Conservation (phyloP, 2,329 filamentous ascomycete genomes). For the Ophiognomonia clavigignenti-juglandacearum region DNA sequence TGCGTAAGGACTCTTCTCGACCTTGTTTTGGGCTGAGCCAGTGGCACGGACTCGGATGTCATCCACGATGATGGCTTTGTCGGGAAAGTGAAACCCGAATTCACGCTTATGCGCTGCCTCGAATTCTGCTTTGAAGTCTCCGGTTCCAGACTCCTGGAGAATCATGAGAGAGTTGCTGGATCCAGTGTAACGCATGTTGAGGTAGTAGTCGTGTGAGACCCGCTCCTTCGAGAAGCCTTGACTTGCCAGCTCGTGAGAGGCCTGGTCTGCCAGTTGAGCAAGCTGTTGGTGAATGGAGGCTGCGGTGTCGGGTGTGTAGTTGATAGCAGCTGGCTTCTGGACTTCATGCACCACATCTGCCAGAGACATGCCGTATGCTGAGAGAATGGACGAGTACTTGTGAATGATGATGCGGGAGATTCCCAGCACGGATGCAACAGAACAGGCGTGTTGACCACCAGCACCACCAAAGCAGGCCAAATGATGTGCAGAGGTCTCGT, state of each 20-base stretch:
- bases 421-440: conserved; percentile 34
- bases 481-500: conserved; percentile 36
- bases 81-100: conserved; percentile 35
- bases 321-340: conserved; percentile 25
- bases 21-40: not conserved
- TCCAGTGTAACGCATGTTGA: conserved; percentile 41
- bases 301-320: conserved; percentile 14
- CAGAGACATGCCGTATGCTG: conserved; percentile 38
- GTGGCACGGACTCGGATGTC: conserved; percentile 37
- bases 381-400: conserved; percentile 34
- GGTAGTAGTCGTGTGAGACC: conserved; percentile 37
- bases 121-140: conserved; percentile 31
- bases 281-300: conserved; percentile 17
- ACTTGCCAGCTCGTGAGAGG: conserved; percentile 29
- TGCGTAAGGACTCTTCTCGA: conserved; percentile 7
- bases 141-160: conserved; percentile 17
- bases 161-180: conserved; percentile 40
- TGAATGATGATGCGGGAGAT: conserved; percentile 38
- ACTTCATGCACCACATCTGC: conserved; percentile 31
- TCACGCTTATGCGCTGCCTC: conserved; percentile 32
- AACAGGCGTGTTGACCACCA: conserved; percentile 56
- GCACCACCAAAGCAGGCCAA: conserved; percentile 43
- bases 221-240: conserved; percentile 37
- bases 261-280: conserved; percentile 22
- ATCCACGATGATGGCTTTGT: conserved; percentile 33